phyloP scores from a whole-genome alignment of 441 rosid species.

The Gossypium schwendimanii region DNA sequence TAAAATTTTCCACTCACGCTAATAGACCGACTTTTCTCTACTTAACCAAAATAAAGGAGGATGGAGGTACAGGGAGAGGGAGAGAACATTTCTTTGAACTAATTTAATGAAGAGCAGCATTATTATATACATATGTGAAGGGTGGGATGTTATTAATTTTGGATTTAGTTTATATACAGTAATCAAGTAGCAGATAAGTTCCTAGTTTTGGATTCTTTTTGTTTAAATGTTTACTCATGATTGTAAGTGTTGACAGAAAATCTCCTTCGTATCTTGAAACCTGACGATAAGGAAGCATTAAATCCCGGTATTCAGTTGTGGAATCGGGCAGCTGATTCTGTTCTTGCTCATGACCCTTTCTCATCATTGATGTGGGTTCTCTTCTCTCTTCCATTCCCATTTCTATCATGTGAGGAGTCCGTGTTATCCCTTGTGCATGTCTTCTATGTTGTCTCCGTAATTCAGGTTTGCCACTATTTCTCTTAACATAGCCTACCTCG shows the following conservation, averaged over 20 bases:
- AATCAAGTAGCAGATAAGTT: neutral
- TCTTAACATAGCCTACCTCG: no score
- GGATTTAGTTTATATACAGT: neutral
- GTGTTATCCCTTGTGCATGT: constrained; percentile 75
- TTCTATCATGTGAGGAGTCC: constrained; percentile 70
- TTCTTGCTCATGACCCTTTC: constrained; percentile 84
- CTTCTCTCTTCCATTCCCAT: constrained; percentile 86
- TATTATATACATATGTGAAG: neutral
- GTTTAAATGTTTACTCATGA: neutral
- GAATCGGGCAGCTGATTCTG: constrained; percentile 78
- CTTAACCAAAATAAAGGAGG: neutral
- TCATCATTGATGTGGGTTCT: constrained; percentile 96
- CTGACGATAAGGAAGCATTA: constrained; percentile 35
- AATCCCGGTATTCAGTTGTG: constrained; percentile 56
- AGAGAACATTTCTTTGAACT: neutral
- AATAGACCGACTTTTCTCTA: neutral
- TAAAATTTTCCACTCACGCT: neutral
- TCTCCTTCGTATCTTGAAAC: constrained; percentile 34
- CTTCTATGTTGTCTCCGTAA: constrained; percentile 61
- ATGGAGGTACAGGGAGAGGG: neutral
- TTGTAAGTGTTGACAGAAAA: constrained; percentile 37
- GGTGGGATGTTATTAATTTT: neutral
- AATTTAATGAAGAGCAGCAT: neutral
- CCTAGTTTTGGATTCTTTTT: neutral
- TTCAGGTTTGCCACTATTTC: constrained; percentile 55